These are phyloP conservation scores for Fusarium sp. DNA, from an alignment of 2,329 filamentous ascomycete species.

Conservation along the genomic window DNA sequence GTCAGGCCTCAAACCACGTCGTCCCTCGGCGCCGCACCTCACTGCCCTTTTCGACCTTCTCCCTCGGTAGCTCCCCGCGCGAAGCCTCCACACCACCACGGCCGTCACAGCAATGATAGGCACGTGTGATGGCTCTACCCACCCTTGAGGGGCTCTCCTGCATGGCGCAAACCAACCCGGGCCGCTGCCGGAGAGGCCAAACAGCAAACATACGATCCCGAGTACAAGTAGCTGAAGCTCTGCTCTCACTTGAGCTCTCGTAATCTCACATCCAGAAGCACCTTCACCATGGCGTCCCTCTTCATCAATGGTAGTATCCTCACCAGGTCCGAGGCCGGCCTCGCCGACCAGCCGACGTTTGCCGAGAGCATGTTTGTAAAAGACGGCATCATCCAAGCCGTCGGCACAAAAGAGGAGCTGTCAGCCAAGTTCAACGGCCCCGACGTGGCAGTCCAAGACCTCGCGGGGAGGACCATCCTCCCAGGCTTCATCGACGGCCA, in stretches of 20 bases:
- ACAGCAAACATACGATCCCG: not conserved
- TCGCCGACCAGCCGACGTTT: slow-evolving; percentile 44
- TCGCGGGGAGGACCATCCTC: slow-evolving; percentile 55
- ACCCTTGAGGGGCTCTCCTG: slow-evolving; percentile 23
- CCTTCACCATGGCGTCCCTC: slow-evolving; percentile 32
- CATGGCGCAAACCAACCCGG: slow-evolving; percentile 1
- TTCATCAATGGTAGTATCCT: slow-evolving; percentile 48
- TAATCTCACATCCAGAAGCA: not conserved
- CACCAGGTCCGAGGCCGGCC: slow-evolving; percentile 36
- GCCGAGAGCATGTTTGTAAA: slow-evolving; percentile 49
- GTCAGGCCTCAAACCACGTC: not conserved
- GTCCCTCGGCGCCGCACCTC: not conserved
- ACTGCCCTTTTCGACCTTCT: not conserved
- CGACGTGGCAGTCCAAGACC: slow-evolving; percentile 37
- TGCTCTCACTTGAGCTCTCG: not conserved
- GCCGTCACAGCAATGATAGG: slow-evolving; percentile 19
- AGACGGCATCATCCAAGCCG: slow-evolving; percentile 49
- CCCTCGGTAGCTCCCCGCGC: slow-evolving; percentile 5
- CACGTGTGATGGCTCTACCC: slow-evolving; percentile 23
- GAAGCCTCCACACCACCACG: slow-evolving; percentile 15
- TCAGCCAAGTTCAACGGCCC: slow-evolving; percentile 32
- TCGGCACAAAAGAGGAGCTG: slow-evolving; percentile 47
- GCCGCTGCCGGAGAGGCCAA: slow-evolving; percentile 11
- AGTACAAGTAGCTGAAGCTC: slow-evolving; percentile 28
- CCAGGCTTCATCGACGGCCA: slow-evolving; percentile 70